phyloP scores from a whole-genome alignment of 495 filamentous ascomycete species.

The Gamarada debralockiae region DNA sequence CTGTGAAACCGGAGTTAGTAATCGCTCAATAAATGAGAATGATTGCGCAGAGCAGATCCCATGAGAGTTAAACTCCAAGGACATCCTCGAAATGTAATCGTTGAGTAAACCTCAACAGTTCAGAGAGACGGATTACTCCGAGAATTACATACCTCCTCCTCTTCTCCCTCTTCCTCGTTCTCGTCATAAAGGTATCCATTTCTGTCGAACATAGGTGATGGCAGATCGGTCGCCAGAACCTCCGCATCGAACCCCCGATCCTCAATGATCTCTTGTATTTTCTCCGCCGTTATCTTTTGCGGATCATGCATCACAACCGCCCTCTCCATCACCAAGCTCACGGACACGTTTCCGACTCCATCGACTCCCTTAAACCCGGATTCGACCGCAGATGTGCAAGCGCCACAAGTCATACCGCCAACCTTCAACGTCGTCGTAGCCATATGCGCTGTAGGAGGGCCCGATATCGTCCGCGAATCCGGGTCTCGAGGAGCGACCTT shows the following conservation, averaged over 20 bases:
- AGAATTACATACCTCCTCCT: too few species aligned
- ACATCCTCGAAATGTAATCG: too few species aligned
- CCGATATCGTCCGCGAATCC: constrained; percentile 22
- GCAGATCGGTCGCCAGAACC: constrained; percentile 76
- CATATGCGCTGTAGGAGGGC: constrained; percentile 33
- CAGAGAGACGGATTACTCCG: too few species aligned
- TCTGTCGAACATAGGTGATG: constrained; percentile 34
- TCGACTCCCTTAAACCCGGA: constrained; percentile 74
- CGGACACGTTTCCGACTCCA: constrained; percentile 77
- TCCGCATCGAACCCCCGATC: constrained; percentile 94
- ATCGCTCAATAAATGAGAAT: too few species aligned
- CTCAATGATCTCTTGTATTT: constrained; percentile 81
- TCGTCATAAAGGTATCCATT: constrained; percentile 28
- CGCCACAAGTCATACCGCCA: constrained; percentile 92
- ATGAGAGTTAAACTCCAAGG: too few species aligned
- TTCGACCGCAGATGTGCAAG: constrained; percentile 87
- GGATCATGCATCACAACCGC: constrained; percentile 90
- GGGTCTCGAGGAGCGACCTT: constrained; percentile 36
- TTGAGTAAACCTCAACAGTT: too few species aligned
- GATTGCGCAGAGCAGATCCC: too few species aligned
- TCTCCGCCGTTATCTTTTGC: constrained; percentile 62
- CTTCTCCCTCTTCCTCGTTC: constrained; percentile 26
- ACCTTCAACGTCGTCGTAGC: constrained; percentile 89
- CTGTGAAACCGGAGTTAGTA: too few species aligned
- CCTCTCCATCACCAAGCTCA: constrained; percentile 88